A percentile compares a stretch with the other conserved stretches of the same genome.
phyloP scores from a whole-genome alignment of 257 asterid species.

The Jacaranda mimosifolia region DNA sequence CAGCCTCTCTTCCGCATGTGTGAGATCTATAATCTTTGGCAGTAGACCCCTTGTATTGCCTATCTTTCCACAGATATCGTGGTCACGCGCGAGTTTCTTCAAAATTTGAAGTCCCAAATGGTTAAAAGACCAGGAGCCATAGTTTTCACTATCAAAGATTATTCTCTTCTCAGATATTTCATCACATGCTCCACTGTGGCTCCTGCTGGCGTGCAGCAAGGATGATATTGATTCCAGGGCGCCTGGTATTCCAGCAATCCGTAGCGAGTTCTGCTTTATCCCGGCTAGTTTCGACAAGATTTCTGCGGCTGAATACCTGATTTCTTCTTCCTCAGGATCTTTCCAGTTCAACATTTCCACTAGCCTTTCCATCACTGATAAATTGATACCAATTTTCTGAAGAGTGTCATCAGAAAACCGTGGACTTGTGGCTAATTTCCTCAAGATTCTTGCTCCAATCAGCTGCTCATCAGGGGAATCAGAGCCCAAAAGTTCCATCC shows the following conservation, averaged over 20 bases:
- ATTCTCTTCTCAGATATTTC: slow-evolving; percentile 75
- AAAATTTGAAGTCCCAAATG: slow-evolving; percentile 86
- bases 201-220: slow-evolving; percentile 65
- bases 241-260: slow-evolving; percentile 85
- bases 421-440: slow-evolving; percentile 55
- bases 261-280: slow-evolving; percentile 67
- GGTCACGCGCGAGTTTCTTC: slow-evolving; percentile 91
- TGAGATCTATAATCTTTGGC: slow-evolving; percentile 80
- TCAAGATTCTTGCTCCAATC: slow-evolving; percentile 74
- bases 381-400: slow-evolving; percentile 84
- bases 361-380: slow-evolving; percentile 75
- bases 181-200: slow-evolving; percentile 59
- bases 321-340: slow-evolving; percentile 78
- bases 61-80: slow-evolving; percentile 78
- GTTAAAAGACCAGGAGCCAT: slow-evolving; percentile 78
- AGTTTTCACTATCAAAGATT: slow-evolving; percentile 51
- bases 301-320: slow-evolving; percentile 82
- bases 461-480: slow-evolving; percentile 87
- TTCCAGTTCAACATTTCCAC: slow-evolving; percentile 97
- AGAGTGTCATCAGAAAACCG: slow-evolving; percentile 73
- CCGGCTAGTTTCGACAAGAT: slow-evolving; percentile 68
- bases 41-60: slow-evolving; percentile 86
- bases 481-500: slow-evolving; percentile 83
- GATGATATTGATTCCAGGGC: slow-evolving; percentile 89
- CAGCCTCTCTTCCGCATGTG: slow-evolving; percentile 73